A percentile compares a stretch with the other conserved stretches of the same genome.
Evolutionary conservation across 305 asterid species (phyloP).

Genomic region (Fraxinus floribunda): DNA sequence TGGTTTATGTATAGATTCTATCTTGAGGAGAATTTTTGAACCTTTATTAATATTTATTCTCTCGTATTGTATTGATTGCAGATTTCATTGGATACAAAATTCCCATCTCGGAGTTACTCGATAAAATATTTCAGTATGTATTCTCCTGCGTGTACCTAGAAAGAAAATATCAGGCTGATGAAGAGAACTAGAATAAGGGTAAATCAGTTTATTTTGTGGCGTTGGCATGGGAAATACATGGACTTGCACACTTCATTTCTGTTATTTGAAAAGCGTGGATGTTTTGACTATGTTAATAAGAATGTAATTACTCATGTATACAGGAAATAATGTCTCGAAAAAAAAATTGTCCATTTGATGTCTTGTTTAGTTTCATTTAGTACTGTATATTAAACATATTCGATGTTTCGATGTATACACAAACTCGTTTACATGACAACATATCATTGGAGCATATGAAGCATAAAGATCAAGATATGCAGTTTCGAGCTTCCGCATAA

Average conservation of each 20-base stretch:
- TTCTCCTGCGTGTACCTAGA: neutral
- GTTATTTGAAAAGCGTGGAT: neutral
- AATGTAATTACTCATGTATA: neutral
- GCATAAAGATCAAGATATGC: neutral
- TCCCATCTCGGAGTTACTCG: neutral
- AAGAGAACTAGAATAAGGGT: neutral
- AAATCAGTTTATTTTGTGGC: neutral
- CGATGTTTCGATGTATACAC: neutral
- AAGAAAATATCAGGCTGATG: neutral
- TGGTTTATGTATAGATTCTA: constrained; percentile 4
- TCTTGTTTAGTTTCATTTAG: neutral
- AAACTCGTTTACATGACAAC: neutral
- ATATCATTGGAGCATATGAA: neutral
- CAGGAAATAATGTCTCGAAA: neutral
- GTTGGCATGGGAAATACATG: neutral
- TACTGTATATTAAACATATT: neutral
- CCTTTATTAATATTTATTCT: neutral
- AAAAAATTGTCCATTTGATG: neutral
- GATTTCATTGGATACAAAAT: neutral
- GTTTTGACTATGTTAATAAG: neutral
- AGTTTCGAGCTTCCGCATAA: neutral
- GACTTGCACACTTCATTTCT: neutral
- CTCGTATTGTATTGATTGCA: neutral
- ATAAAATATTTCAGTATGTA: neutral
- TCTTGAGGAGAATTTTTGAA: neutral